These are phyloP conservation scores for Gaeumannomyces tritici DNA, from an alignment of 2,329 filamentous ascomycete genomes.

Conservation along the genomic window DNA sequence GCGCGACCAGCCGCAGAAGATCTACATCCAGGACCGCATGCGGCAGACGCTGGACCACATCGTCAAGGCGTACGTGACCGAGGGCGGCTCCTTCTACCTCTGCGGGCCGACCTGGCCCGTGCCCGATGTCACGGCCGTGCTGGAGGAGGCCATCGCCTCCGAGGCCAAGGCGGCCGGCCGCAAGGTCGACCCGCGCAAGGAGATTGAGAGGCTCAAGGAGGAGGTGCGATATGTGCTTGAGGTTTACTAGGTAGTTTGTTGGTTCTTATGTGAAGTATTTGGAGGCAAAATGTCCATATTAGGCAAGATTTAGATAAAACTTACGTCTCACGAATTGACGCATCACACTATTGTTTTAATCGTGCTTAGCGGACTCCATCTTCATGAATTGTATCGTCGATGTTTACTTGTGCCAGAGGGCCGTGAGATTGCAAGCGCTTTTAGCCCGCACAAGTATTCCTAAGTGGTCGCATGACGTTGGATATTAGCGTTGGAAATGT, in stretches of 20 bases:
- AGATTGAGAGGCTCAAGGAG: conserved; percentile 97
- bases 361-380: too few relatives aligned
- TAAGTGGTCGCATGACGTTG: too few relatives aligned
- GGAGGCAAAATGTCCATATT: not conserved
- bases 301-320: not conserved
- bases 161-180: conserved; percentile 62
- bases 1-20: conserved; percentile 94
- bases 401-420: too few relatives aligned
- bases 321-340: not conserved
- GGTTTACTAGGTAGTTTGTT: conserved; percentile 59
- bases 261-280: not conserved
- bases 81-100: conserved; percentile 91
- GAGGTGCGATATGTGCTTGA: conserved; percentile 89
- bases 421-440: too few relatives aligned
- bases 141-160: conserved; percentile 80
- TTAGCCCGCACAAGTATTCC: too few relatives aligned
- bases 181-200: conserved; percentile 78
- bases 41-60: conserved; percentile 76
- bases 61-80: conserved; percentile 72
- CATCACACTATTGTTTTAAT: not conserved
- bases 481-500: too few relatives aligned
- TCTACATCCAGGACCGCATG: conserved; percentile 99
- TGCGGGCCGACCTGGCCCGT: conserved; percentile 98
- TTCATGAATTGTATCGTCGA: too few relatives aligned
- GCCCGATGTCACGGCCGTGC: conserved; percentile 86